A percentile compares a stretch with the other conserved stretches of the same genome.
These are phyloP conservation scores for Claviceps quebecensis DNA, from an alignment of 2,329 filamentous ascomycete genomes.

Conservation along the genomic window DNA sequence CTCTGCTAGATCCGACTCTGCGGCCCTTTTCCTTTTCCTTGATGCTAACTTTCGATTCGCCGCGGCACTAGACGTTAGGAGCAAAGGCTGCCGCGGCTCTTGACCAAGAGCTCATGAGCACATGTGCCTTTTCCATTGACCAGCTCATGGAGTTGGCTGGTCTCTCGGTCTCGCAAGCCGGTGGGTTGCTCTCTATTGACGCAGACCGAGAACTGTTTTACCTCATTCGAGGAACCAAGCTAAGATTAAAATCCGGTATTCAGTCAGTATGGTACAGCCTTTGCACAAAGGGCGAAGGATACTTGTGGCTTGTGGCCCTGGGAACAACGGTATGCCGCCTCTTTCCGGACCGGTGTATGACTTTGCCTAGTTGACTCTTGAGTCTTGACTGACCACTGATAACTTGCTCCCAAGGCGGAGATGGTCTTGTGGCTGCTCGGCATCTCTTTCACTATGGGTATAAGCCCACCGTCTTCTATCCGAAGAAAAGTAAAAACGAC, in stretches of 20 bases:
- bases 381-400: not conserved
- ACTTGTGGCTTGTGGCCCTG: slow-evolving; percentile 82
- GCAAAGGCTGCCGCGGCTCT: slow-evolving; percentile 79
- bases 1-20: no score
- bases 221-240: no score
- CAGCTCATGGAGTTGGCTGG: slow-evolving; percentile 96
- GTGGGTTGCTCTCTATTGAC: slow-evolving; percentile 28
- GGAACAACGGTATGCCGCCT: slow-evolving; percentile 44
- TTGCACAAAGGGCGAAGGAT: slow-evolving; percentile 55
- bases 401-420: slow-evolving; percentile 50
- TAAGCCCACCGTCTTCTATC: slow-evolving; percentile 77
- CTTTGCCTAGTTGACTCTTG: not conserved
- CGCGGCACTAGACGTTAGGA: slow-evolving; percentile 53
- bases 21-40: not conserved
- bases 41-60: not conserved
- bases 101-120: slow-evolving; percentile 87
- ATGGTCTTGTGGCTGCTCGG: slow-evolving; percentile 85
- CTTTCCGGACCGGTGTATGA: not conserved
- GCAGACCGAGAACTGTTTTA: not conserved
- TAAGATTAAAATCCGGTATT: not conserved
- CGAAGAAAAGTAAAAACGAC: slow-evolving; percentile 81
- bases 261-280: slow-evolving; percentile 77
- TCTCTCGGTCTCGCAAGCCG: slow-evolving; percentile 79
- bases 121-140: slow-evolving; percentile 78
- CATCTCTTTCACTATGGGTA: slow-evolving; percentile 91